These are phyloP conservation scores for Cercospora nicotianae DNA, from an alignment of 2,329 filamentous ascomycete species.

Conservation along the genomic window DNA sequence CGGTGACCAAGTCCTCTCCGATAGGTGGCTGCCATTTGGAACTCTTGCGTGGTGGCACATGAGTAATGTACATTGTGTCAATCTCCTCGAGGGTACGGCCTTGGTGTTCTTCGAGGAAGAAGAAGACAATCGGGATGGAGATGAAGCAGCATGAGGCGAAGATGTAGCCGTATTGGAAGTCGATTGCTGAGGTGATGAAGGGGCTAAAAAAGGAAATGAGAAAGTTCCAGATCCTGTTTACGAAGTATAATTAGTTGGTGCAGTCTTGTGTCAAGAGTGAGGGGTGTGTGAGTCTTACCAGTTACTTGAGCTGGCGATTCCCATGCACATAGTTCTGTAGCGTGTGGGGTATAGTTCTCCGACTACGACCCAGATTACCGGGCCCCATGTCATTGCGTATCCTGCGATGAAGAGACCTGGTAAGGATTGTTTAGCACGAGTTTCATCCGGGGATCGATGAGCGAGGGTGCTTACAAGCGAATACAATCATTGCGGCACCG, in stretches of 20 bases:
- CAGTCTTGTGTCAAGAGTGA: no score
- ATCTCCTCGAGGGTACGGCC: constrained; percentile 76
- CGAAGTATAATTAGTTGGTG: background rate
- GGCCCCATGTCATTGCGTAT: constrained; percentile 70
- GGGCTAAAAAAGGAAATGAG: constrained; percentile 67
- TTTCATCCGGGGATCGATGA: no score
- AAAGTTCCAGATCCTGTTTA: constrained; percentile 33
- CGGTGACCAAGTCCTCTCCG: constrained; percentile 35
- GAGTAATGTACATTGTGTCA: constrained; percentile 70
- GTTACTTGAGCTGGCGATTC: constrained; percentile 61
- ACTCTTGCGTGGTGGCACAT: constrained; percentile 36
- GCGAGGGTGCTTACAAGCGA: constrained; percentile 56
- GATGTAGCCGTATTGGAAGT: constrained; percentile 73
- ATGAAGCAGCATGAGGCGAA: constrained; percentile 71
- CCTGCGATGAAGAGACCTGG: constrained; percentile 60
- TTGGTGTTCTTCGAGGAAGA: constrained; percentile 74
- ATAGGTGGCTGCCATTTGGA: constrained; percentile 37
- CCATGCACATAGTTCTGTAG: constrained; percentile 50
- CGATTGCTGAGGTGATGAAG: constrained; percentile 71
- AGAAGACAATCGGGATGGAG: constrained; percentile 67
- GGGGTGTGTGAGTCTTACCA: constrained; percentile 44
- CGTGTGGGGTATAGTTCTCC: constrained; percentile 56
- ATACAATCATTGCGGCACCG: constrained; percentile 64
- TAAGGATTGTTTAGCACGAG: background rate
- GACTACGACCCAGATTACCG: constrained; percentile 60